These are phyloP conservation scores for Tetrahymena borealis DNA, from an alignment of 73 alveolate species.

Conservation along the genomic window DNA sequence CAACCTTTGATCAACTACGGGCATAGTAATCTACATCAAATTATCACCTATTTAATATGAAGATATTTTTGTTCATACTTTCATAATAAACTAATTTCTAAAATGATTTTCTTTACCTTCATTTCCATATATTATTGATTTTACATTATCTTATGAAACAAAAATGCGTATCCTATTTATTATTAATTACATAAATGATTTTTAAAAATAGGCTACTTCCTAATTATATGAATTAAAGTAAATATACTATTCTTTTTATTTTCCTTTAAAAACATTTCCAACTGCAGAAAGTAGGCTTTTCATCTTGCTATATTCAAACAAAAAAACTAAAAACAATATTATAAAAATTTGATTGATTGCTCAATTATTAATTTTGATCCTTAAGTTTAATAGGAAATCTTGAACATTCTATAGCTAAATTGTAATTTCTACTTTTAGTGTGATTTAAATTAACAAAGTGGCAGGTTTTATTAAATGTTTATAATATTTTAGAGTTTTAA, in stretches of 20 bases:
- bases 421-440: too few species aligned
- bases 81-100: too few species aligned
- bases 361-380: neutral
- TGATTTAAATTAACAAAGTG: too few species aligned
- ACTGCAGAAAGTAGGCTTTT: neutral
- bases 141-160: neutral
- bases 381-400: too few species aligned
- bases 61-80: too few species aligned
- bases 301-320: neutral
- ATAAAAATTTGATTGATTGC: neutral
- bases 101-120: neutral
- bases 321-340: neutral
- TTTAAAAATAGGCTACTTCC: neutral
- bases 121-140: neutral
- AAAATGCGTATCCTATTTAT: neutral
- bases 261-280: neutral
- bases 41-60: neutral
- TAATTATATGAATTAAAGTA: neutral
- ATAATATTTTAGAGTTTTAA: too few species aligned
- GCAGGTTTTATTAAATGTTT: too few species aligned
- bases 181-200: neutral
- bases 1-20: neutral
- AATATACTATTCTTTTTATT: neutral
- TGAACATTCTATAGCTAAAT: too few species aligned
- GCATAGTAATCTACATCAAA: neutral